Base-by-base conservation (phyloP, 192 early-diverging fungal genomes). In the Backusella morwellensis region DNA sequence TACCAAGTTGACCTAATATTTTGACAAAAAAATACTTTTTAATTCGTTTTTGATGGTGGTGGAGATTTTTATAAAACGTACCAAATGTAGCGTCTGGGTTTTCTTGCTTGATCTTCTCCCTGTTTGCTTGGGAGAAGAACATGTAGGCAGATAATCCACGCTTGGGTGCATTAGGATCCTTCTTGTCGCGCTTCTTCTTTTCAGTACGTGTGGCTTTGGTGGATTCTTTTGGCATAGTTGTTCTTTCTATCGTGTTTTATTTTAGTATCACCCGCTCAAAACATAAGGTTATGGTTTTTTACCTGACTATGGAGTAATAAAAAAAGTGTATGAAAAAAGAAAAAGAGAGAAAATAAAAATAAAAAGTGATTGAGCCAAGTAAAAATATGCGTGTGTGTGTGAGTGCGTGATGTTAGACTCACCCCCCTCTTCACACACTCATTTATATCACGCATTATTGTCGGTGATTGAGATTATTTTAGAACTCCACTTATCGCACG, bases 131-230 rank as follows among this genome's bases (percentile, higher is more conserved):
- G 35, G 93, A 93, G 86, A 94, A 97, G 83, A 94, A 86, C 85
- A 97, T 91, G 88, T 94, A 97, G 19, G 94, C 95, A 14, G 96
- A 93, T 70, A 96, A 86, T 1, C 92, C 89, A 87, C 93, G 93
- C 90, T 97, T 97, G 86, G 96, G 96, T 8, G 92, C 93, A 74
- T 89, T 90, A 63, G 92, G 89, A 90, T 96, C 93, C 90, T 97
- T 96, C 90, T 93, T 94, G 77, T 83, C 82, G 72, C 82, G 83
- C 70, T 83, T 84, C 81, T 85, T 80, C 79, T 84, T 85, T 82
- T 85, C 86, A 38, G 12, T 34, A 77, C 87, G 85, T 71, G 77
- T 77, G 66, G 67, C 50, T 83, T 84, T 86, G 17, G 23, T 32
- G 3, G 34, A 34, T 68, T 68, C 54, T 38, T 76, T 69, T 35